Base-by-base conservation (phyloP, 2,329 filamentous ascomycete genomes). In the Hymenoscyphus fraxineus region DNA sequence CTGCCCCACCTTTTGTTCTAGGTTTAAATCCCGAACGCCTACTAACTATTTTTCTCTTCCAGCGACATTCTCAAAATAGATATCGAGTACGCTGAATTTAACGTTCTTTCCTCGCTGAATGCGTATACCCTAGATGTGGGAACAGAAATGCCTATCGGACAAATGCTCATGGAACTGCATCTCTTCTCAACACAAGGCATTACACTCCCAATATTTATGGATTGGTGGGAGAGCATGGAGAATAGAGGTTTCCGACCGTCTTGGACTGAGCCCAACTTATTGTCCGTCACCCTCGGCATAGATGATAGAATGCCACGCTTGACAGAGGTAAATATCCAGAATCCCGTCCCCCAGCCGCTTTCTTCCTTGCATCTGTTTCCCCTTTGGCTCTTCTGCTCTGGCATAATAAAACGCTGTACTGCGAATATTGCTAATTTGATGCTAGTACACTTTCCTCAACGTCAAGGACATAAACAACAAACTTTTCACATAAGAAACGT, bases 31-130 rank as follows among this genome's bases (percentile, higher is more conserved):
- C 35, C 35, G 35, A 35, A 35, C 4, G 35, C 35, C 35, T 76
- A 19, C 54, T 57, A 57, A 57, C 35, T n/a, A 51, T 4, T 6
- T 4, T 7, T 19, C 27, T 56, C 51, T n/a, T 39, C 7, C 39
- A 76, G 74, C 61, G 77, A 79, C 65, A 72, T 79, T 51, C 65
- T 78, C 44, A 78, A 79, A 68, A 77, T 78, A 67, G 77, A 78
- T 62, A 77, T 78, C 59, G 77, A 78, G 63, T 74, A 73, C 47
- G 70, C 70, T 39, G 77, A 78, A 66, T 78, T 76, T 66, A 74
- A 75, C 56, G 64, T 75, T 19, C 66, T 76, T 57, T 69, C 70
- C 47, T 69, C 68, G 13, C 66, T 76, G n/a, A 68, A 66, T 56
- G 59, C 68, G 62, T 72, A 75, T n/a, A 69, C 75, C 60, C 58